Evolutionary conservation across 208 protist genomes (phyloP), one percentile per base, ranked within the genome.

Genomic region (Trypanosoma scelopori): DNA sequence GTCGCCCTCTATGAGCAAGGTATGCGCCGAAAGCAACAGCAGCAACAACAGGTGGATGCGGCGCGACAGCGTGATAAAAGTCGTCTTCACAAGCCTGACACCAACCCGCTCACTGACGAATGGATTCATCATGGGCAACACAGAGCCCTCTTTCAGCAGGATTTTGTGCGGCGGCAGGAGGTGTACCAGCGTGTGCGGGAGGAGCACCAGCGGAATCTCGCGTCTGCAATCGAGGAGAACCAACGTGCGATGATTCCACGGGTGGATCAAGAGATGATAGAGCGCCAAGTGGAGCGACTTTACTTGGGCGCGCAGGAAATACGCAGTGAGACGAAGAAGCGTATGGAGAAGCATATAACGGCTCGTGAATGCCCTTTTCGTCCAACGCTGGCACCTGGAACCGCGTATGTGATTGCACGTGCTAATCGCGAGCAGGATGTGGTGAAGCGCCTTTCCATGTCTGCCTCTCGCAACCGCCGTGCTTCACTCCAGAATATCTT

Each of bases 81-180:
- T 22, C 18, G 23, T 6, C 16, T 55, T 43, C 51, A 79, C 74
- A 66, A 74, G 22, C 89, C 85, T 0, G 20, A 51, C 23, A 91
- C 78, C 0, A 94, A 90, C 45, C 84, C 85, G 0, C 58, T 78
- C 1, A 90, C 79, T 0, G 69, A 84, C 20, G 59, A 70, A 43
- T 92, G 84, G 84, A 94, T 94, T 52, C 70, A 78, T 11, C 78
- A 78, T n/a, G 74, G 85, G 12, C 69, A 78, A n/a, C 89, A 92
- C 70, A 65, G 73, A n/a, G 49, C 55, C n/a, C 78, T 95, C 35
- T 92, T 92, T 55, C 25, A 83, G 32, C 43, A 78, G 20, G 66
- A 80, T 71, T 95, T 95, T 71, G 74, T 95, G 6, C 61, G 39
- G 5, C 79, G 89, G 2, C 89, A 95, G 65, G 70, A 77, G 37